Conservation (phyloP, 2,329 filamentous ascomycete genomes). For the Xylariaceae sp. region DNA sequence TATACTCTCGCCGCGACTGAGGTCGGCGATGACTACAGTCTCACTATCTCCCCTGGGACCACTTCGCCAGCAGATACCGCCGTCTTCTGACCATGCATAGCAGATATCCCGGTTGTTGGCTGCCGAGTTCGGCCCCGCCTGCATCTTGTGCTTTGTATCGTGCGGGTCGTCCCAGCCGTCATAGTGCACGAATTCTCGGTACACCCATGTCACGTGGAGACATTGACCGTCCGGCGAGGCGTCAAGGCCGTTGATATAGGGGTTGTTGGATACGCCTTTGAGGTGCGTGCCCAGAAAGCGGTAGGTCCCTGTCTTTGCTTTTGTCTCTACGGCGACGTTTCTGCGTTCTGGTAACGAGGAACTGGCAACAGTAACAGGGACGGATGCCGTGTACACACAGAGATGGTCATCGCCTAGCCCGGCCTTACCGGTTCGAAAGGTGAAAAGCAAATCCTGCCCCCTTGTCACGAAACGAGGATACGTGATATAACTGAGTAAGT, state of each 20-base stretch:
- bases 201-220: constrained; percentile 46
- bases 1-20: constrained; percentile 36
- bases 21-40: constrained; percentile 31
- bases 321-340: not conserved
- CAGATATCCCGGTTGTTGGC: constrained; percentile 47
- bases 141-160: constrained; percentile 39
- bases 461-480: constrained; percentile 45
- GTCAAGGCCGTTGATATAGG: constrained; percentile 47
- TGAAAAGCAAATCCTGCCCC: constrained; percentile 38
- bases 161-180: constrained; percentile 38
- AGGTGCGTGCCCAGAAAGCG: constrained; percentile 36
- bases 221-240: constrained; percentile 25
- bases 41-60: constrained; percentile 23
- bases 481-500: constrained; percentile 38
- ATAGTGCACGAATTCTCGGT: constrained; percentile 44
- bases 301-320: constrained; percentile 32
- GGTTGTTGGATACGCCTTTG: constrained; percentile 50
- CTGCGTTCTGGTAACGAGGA: not conserved
- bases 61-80: constrained; percentile 38
- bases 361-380: not conserved
- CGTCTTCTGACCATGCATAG: constrained; percentile 43
- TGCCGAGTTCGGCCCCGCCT: constrained; percentile 39
- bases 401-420: constrained; percentile 46
- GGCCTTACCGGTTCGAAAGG: constrained; percentile 47
- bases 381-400: constrained; percentile 37